A percentile compares a stretch with the other conserved stretches of the same genome.
phyloP scores from a whole-genome alignment of 345 rosid species.

The Syzygium grande region DNA sequence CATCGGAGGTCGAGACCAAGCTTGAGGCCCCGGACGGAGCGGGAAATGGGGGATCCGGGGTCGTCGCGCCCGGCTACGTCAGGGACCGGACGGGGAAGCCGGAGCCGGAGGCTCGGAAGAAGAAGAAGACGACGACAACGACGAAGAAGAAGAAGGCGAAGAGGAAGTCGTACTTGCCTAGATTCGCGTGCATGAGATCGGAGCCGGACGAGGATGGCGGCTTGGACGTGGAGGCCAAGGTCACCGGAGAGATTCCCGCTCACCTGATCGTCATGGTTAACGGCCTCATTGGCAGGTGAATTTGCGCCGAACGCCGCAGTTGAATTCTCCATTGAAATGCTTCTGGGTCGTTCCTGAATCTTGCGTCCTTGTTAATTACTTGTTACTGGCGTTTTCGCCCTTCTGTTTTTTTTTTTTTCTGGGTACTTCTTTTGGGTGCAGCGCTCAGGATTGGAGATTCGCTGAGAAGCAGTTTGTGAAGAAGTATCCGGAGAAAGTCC shows the following conservation, averaged over 20 bases:
- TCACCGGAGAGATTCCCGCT: slow-evolving; percentile 22
- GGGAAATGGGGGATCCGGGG: neutral
- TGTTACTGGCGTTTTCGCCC: neutral
- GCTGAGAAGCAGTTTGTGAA: slow-evolving; percentile 67
- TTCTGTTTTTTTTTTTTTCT: too few species aligned
- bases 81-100: neutral
- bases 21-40: neutral
- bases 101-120: neutral
- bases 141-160: neutral
- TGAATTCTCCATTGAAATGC: neutral
- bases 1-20: neutral
- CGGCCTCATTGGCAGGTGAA: slow-evolving; percentile 80
- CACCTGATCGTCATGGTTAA: slow-evolving; percentile 82
- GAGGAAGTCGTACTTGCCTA: neutral
- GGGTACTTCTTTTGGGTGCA: slow-evolving; percentile 6
- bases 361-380: neutral
- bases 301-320: neutral
- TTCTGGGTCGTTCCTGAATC: neutral
- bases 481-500: slow-evolving; percentile 46
- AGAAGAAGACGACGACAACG: neutral
- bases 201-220: slow-evolving; percentile 32
- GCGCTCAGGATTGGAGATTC: slow-evolving; percentile 68
- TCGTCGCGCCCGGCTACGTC: neutral
- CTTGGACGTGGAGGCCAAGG: slow-evolving; percentile 40
- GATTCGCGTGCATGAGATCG: slow-evolving; percentile 48